A percentile compares a stretch with the other conserved stretches of the same genome.
Conservation (phyloP, 768 basidiomycete species). For the Pholiota molesta region DNA sequence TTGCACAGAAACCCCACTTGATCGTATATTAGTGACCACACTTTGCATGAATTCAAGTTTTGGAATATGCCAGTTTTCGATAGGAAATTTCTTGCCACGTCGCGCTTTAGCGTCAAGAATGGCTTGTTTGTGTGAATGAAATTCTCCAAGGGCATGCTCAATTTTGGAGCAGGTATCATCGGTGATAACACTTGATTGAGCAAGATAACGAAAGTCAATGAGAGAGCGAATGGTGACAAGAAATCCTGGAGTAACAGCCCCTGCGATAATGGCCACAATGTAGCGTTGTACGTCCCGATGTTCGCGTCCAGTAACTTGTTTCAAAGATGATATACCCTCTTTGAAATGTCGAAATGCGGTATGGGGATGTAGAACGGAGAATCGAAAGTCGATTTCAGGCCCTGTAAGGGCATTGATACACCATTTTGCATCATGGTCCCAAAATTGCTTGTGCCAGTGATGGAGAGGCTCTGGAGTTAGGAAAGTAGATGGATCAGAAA, state of each 20-base stretch:
- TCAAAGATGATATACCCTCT: slow-evolving; percentile 39
- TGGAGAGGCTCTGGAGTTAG: slow-evolving; percentile 41
- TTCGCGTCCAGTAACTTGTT: slow-evolving; percentile 44
- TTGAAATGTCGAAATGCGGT: slow-evolving; percentile 40
- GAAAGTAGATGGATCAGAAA: slow-evolving; percentile 34
- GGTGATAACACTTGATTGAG: slow-evolving; percentile 32
- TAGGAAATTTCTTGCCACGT: slow-evolving; percentile 30
- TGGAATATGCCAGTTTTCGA: slow-evolving; percentile 42
- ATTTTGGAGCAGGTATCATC: slow-evolving; percentile 23
- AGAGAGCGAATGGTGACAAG: slow-evolving; percentile 35
- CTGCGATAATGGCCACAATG: slow-evolving; percentile 37
- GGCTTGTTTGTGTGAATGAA: slow-evolving; percentile 37
- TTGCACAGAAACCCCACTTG: slow-evolving; percentile 31
- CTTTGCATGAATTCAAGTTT: slow-evolving; percentile 42
- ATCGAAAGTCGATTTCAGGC: slow-evolving; percentile 38
- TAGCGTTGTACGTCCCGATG: slow-evolving; percentile 39
- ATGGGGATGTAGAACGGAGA: slow-evolving; percentile 37
- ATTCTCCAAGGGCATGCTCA: slow-evolving; percentile 24
- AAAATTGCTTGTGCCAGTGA: slow-evolving; percentile 38
- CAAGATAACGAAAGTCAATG: slow-evolving; percentile 39
- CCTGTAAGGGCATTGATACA: slow-evolving; percentile 31
- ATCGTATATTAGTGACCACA: slow-evolving; percentile 24
- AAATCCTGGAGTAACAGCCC: slow-evolving; percentile 30
- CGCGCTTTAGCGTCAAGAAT: slow-evolving; percentile 33
- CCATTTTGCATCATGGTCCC: slow-evolving; percentile 44